Base-by-base conservation (phyloP, 371 early-diverging fungal species). In the Saksenaea oblongispora region DNA sequence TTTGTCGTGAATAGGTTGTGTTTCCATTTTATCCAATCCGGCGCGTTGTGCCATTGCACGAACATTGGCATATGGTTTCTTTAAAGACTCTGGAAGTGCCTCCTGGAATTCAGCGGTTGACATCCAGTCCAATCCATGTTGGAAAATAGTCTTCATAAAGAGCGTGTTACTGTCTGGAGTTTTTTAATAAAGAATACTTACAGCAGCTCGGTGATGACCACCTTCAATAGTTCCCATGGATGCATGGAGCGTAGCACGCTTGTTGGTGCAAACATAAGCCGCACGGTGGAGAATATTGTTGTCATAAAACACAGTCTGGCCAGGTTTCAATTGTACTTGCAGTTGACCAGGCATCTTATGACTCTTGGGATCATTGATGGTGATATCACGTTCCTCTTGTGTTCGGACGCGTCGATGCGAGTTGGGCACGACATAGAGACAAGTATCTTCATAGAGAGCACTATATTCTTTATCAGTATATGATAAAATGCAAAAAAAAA, bases 281-380 rank as follows among this genome's bases (percentile, higher is more conserved):
- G 83, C 85, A 27, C 85, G 83, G 62, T 84, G 84, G 37, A 84
- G 58, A 54, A 84, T 82, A 62, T 84, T 84, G 59, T 81, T 84
- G 61, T 84, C 81, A 54, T 84, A 84, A 61, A 84, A 84, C 14
- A 84, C 83, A 8, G 84, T 84, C 66, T 84, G 83, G 31, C 84
- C 84, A 14, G 84, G 78, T 59, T 77, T 78, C 18, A 84, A 44
- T 8, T 59, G 59, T 0, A 84, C 81, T 28, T 69, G 73, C 3
- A 82, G 58, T 53, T 72, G 67, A 28, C 72, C 80, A 10, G 84
- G 84, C 84, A 84, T 84, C 4, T 71, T 64, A 39, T 47, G 70
- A 41, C 76, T 73, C 66, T 77, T 73, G 34, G 84, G 83, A 63
- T 84, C 80, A 53, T 81, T 68, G 26, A 81, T 72, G 28, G 80